Base-by-base conservation (phyloP, 768 basidiomycete genomes). In the Boletus tomentosulus region DNA sequence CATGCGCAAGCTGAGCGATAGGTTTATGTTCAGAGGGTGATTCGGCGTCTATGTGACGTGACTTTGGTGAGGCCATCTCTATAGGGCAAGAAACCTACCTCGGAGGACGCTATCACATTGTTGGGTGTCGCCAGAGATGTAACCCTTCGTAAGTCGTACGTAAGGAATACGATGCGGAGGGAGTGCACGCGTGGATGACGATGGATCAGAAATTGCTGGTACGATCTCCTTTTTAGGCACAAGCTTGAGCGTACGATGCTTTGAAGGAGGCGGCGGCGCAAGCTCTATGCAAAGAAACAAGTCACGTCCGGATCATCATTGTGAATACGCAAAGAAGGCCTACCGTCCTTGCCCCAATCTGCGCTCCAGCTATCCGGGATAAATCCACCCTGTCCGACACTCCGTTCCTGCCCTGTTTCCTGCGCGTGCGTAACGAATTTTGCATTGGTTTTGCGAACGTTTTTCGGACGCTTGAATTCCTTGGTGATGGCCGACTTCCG, bases 1-100 rank as follows among this genome's bases (percentile, higher is more conserved):
- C 80, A 57, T 87, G 86, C 0, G 83, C 74, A 5, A 94, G 77
- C 3, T 65, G 73, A 1, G 89, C 81, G 22, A 93, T 75, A 7
- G 82, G 81, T 33, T 77, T 73, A 24, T 83, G 78, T 28, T 74
- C 63, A 1, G 72, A 69, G 6, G 71, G 67, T 3, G 79, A 73
- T 11, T 65, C 51, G 15, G 83, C 56, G 57, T 84, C 82, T 85
- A 60, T 10, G 11, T 2, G 30, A 35, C 9, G 22, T 2, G 13
- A 4, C 33, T 19, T 35, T 37, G 12, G n/a, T 1, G 22, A 30
- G 19, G 3, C 6, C 2, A 15, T n/a, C 2, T 3, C 27, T n/a
- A 3, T 15, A 6, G 9, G 28, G 24, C 7, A 16, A 22, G 11
- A 15, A 27, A 46, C 53, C 7, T 38, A 62, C 65, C 66, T 62